A percentile compares a stretch with the other conserved stretches of the same genome.
phyloP scores from a whole-genome alignment of 768 basidiomycete species.

The Auricularia heimuer region DNA sequence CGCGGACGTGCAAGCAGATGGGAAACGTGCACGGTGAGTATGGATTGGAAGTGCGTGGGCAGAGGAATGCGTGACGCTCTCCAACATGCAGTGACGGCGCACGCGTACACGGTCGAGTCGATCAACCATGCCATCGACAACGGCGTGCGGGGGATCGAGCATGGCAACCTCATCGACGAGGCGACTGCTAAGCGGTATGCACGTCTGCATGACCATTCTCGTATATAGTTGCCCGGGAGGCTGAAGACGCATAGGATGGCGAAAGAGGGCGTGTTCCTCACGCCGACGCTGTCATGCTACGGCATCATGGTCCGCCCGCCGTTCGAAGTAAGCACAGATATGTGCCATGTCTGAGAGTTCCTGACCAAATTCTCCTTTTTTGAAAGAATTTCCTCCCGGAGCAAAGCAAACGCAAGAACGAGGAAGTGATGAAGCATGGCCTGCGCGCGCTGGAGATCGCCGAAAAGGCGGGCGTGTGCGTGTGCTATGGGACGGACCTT shows the following conservation, averaged over 20 bases:
- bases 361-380: too few species aligned
- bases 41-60: not conserved
- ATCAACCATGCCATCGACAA: constrained; percentile 36
- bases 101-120: constrained; percentile 30
- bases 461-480: constrained; percentile 30
- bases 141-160: constrained; percentile 36
- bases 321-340: constrained; percentile 19
- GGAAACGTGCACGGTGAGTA: constrained; percentile 28
- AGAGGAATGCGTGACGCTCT: too few species aligned
- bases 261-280: constrained; percentile 30
- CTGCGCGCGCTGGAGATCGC: constrained; percentile 32
- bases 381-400: constrained; percentile 24
- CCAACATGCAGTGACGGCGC: constrained; percentile 12
- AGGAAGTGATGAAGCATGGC: constrained; percentile 31
- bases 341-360: too few species aligned
- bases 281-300: constrained; percentile 34
- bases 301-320: constrained; percentile 34
- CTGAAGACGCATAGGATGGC: constrained; percentile 21
- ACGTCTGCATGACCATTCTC: not conserved
- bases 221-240: not conserved
- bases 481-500: constrained; percentile 27
- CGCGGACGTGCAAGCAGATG: constrained; percentile 32
- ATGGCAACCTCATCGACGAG: constrained; percentile 34
- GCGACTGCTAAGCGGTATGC: constrained; percentile 28
- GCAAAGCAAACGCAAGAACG: constrained; percentile 30